Conservation (phyloP, 2,329 filamentous ascomycete species). For the Bretziella fagacearum region DNA sequence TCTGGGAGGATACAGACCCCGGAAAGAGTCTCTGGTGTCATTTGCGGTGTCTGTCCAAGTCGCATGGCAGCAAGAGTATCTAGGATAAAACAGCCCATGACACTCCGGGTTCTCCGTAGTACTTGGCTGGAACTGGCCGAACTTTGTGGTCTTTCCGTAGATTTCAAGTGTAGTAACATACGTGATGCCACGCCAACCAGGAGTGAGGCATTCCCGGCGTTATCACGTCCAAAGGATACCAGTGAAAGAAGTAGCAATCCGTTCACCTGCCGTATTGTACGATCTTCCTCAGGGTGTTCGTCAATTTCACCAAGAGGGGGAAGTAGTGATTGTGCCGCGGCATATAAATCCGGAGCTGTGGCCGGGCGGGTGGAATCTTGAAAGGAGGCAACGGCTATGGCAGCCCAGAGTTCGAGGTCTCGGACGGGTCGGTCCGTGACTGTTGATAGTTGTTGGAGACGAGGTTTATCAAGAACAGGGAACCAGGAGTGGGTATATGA, state of each 20-base stretch:
- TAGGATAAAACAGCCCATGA: slow-evolving; percentile 39
- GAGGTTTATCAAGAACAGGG: slow-evolving; percentile 52
- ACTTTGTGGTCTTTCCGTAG: too few relatives aligned
- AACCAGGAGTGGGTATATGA: slow-evolving; percentile 64
- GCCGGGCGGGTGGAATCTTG: slow-evolving; percentile 26
- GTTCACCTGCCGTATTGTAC: slow-evolving; percentile 22
- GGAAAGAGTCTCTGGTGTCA: too few relatives aligned
- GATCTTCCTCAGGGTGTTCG: slow-evolving; percentile 31
- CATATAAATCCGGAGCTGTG: slow-evolving; percentile 30
- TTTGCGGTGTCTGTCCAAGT: slow-evolving; percentile 32
- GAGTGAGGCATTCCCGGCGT: slow-evolving; percentile 44
- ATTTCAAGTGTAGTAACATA: slow-evolving; percentile 22
- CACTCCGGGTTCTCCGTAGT: too few relatives aligned
- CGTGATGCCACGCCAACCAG: slow-evolving; percentile 46
- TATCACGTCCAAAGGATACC: slow-evolving; percentile 41
- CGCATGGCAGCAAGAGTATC: slow-evolving; percentile 40
- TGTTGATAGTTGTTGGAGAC: slow-evolving; percentile 28
- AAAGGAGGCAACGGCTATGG: slow-evolving; percentile 38
- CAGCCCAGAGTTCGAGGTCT: slow-evolving; percentile 43
- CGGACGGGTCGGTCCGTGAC: slow-evolving; percentile 24
- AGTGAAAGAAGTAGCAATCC: slow-evolving; percentile 43
- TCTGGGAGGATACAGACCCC: slow-evolving; percentile 21
- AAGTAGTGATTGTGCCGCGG: slow-evolving; percentile 31
- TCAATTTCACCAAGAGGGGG: slow-evolving; percentile 19
- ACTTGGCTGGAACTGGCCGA: too few relatives aligned